Conservation (phyloP, 306 rosid genomes). For the Adenanthera pavonina region DNA sequence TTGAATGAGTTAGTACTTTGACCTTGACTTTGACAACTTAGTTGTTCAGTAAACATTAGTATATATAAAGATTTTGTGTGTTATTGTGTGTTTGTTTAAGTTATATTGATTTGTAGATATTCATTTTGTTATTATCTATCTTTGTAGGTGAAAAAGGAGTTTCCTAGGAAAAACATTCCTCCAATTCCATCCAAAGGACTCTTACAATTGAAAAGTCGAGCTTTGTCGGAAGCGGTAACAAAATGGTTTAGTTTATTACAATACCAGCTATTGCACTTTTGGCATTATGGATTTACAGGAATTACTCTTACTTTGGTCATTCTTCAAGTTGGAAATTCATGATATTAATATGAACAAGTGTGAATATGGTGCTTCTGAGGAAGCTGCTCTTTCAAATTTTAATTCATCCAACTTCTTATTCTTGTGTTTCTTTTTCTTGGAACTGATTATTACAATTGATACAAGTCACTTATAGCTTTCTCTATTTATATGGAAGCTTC, state of each 20-base stretch:
- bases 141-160: constrained; percentile 76
- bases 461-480: background rate
- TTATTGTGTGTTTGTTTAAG: constrained; percentile 26
- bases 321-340: background rate
- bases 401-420: too few relatives aligned
- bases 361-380: background rate
- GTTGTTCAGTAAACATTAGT: constrained; percentile 12
- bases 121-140: constrained; percentile 36
- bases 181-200: constrained; percentile 96
- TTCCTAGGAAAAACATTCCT: constrained; percentile 80
- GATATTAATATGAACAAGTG: background rate
- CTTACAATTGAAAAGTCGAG: constrained; percentile 80
- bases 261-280: constrained; percentile 29
- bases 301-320: constrained; percentile 3
- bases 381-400: background rate
- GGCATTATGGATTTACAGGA: constrained; percentile 33
- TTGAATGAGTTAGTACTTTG: constrained; percentile 20
- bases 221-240: constrained; percentile 90
- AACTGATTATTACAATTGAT: background rate
- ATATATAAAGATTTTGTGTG: constrained; percentile 9
- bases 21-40: background rate
- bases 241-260: constrained; percentile 38
- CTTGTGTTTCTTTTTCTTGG: background rate
- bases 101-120: constrained; percentile 37
- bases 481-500: background rate